These are phyloP conservation scores for Meira nashicola DNA, from an alignment of 1,284 basidiomycete species.

Conservation along the genomic window DNA sequence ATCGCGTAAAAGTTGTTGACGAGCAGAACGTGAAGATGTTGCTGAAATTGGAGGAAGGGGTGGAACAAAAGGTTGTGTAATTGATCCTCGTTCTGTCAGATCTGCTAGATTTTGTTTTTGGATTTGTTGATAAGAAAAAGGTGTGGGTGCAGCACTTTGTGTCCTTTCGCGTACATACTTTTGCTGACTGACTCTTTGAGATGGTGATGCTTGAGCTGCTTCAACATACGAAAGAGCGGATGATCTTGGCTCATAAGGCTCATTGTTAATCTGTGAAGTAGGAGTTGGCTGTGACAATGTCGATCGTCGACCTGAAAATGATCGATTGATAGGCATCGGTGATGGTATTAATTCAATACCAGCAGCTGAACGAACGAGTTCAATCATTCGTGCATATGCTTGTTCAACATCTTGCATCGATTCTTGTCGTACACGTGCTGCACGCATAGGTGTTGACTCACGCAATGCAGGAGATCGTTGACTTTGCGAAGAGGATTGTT, in stretches of 20 bases:
- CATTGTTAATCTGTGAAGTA: neutral
- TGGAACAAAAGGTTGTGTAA: neutral
- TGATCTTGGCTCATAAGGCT: neutral
- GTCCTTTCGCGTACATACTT: neutral
- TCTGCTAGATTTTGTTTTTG: neutral
- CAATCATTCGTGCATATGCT: slow-evolving; percentile 15
- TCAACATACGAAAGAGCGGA: neutral
- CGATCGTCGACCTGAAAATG: neutral
- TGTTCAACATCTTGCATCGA: slow-evolving; percentile 16
- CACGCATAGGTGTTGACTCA: slow-evolving; percentile 12
- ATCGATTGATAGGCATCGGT: slow-evolving; percentile 2
- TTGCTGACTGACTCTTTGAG: neutral
- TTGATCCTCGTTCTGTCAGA: neutral
- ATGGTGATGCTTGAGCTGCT: neutral
- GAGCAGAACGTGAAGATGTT: slow-evolving; percentile 9
- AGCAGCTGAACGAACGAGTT: slow-evolving; percentile 13
- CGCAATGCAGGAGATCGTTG: neutral
- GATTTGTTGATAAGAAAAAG: neutral
- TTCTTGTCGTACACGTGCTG: slow-evolving; percentile 13
- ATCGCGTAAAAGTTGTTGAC: slow-evolving; percentile 15
- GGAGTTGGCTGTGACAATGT: neutral
- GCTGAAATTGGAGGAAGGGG: neutral
- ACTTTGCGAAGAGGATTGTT: neutral
- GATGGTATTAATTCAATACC: slow-evolving; percentile 9
- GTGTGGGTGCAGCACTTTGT: slow-evolving; percentile 4